Evolutionary conservation across 2,329 filamentous ascomycete species (phyloP), one percentile per base, ranked within the genome.

Genomic region (Thyridium curvatum): DNA sequence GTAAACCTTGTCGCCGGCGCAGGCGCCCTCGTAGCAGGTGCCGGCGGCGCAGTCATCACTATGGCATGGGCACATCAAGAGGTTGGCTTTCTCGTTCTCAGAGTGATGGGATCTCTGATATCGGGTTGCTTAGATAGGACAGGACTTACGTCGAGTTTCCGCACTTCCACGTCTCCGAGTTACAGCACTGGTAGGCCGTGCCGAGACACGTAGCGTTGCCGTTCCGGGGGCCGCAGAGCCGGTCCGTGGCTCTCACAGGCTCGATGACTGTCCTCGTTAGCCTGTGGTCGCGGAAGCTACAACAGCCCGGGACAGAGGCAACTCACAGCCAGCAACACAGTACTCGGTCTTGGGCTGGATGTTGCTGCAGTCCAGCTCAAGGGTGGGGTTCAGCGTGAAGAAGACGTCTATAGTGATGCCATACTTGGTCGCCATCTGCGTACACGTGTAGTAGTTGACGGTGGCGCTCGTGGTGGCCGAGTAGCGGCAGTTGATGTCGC

Each of bases 131-230:
- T n/a, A n/a, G n/a, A n/a, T n/a, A n/a, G n/a, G n/a, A n/a, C n/a
- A n/a, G n/a, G n/a, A n/a, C n/a, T n/a, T n/a, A 6, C 34, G 15
- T 30, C 13, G 48, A 41, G 30, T 52, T 32, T 26, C 57, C 54
- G 44, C 57, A 60, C 13, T 15, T 58, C 46, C 47, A 60, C 9
- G 50, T 61, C 41, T 54, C 33, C 9, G 51, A 42, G 42, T 61
- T 60, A 41, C 56, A 62, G 48, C 56, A 61, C 30, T 51, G 53
- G 5, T 47, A 42, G n/a, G n/a, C n/a, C 13, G 44, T 48, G n/a
- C 55, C 56, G 28, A 52, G 17, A 38, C 58, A 62, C 4, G 58
- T 57, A 5, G 57, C 53, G 39, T 59, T 55, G 16, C 50, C 48
- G 44, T 60, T 35, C 9, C 34, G 37, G 12, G 54, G 56, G 16